Evolutionary conservation across 1,284 basidiomycete species (phyloP), one percentile per base, ranked within the genome.

Genomic region (Irpex sp.): DNA sequence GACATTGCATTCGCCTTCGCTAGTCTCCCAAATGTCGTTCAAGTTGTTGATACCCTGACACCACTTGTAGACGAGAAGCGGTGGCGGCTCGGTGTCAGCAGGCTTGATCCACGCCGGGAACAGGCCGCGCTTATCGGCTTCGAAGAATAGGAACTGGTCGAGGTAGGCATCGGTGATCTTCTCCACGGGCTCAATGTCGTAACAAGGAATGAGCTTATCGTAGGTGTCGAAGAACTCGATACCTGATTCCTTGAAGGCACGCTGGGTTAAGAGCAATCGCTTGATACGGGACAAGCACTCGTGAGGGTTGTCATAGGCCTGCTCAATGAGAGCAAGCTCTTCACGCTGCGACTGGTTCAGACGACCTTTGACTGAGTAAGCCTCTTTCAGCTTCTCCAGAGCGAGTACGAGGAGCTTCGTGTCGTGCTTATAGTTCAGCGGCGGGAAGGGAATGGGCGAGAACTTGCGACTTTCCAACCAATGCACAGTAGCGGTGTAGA

Each of bases 31-130:
- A 37, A 98, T 87, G 66, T 98, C 94, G 2, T 91, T 94, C 72
- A 94, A 74, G 71, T 95, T 94, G 74, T 95, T 95, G 78, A 95
- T 93, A 42, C 93, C 93, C 76, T 94, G 93, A 68, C 91, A 94
- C 93, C 93, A 95, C 79, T 98, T 98, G 81, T 98, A 98, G 21
- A 97, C 94, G 48, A 98, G 86, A 16, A 98, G 82, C 12, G 95
- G 96, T 1, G 96, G 95, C 1, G 96, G 96, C 70, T 98, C 95
- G 0, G 93, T 95, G 69, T 98, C 95, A 48, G 93, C 91, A 21
- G 95, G 96, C 77, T 98, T 98, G 74, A 98, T 96, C 94, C 96
- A 98, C 3, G 93, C 85, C 12, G 96, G 95, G 88, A 98, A 98
- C 18, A 98, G 77, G 59, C 93, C 93, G 69, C 96, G 90, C 76